Conservation (phyloP, 2,329 filamentous ascomycete genomes). For the Verticillium tricorpus region DNA sequence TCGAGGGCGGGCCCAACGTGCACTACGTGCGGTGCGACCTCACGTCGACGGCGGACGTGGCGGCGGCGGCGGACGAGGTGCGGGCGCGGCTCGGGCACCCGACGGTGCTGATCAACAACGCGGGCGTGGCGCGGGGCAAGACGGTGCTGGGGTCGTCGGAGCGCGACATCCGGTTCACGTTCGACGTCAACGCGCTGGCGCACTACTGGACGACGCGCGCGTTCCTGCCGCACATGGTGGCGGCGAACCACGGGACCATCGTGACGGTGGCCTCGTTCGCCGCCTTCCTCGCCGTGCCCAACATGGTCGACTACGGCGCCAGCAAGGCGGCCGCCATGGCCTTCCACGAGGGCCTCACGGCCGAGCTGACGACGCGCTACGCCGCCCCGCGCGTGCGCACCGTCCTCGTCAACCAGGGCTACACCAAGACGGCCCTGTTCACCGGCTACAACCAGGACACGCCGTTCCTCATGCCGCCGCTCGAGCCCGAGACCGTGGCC, state of each 20-base stretch:
- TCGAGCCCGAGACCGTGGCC: constrained; percentile 60
- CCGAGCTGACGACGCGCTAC: constrained; percentile 56
- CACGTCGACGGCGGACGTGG: constrained; percentile 50
- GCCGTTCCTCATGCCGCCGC: constrained; percentile 45
- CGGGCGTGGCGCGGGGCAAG: constrained; percentile 58
- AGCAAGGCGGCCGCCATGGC: constrained; percentile 62
- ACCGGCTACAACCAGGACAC: constrained; percentile 46
- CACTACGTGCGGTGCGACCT: constrained; percentile 69
- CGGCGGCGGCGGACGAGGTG: constrained; percentile 46
- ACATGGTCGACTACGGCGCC: constrained; percentile 62
- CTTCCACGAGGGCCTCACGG: constrained; percentile 63
- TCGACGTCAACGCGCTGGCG: constrained; percentile 65
- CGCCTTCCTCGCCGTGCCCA: constrained; percentile 54
- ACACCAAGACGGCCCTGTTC: constrained; percentile 58
- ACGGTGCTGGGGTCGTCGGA: constrained; percentile 55
- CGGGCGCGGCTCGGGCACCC: constrained; percentile 55
- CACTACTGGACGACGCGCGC: constrained; percentile 64
- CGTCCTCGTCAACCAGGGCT: constrained; percentile 60
- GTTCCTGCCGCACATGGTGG: constrained; percentile 63
- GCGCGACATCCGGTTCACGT: constrained; percentile 59
- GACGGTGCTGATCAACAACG: constrained; percentile 70
- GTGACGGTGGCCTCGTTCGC: constrained; percentile 66
- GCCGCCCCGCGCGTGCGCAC: constrained; percentile 60
- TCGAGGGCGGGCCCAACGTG: constrained; percentile 47
- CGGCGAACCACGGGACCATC: constrained; percentile 64